These are phyloP conservation scores for Candida arabinofermentans DNA, from an alignment of 805 yeast genomes.

Conservation along the genomic window DNA sequence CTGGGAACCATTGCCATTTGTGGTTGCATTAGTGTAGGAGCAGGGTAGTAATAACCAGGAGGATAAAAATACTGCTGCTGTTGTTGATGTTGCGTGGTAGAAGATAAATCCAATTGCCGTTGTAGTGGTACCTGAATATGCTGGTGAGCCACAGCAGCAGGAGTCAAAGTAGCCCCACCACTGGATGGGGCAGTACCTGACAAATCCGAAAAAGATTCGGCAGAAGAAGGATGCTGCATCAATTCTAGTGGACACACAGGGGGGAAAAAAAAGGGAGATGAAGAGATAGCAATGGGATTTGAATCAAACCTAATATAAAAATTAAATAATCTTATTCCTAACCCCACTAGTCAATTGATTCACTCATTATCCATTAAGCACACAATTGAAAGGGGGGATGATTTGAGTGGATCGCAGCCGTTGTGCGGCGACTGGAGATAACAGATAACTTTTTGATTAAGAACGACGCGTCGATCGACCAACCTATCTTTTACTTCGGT, in stretches of 20 bases:
- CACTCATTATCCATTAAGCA: no score
- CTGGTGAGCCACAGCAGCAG: not conserved
- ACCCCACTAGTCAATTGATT: no score
- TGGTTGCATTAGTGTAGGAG: not conserved
- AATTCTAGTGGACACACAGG: no score
- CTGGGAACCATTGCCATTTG: not conserved
- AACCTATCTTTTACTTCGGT: not conserved
- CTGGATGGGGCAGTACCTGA: not conserved
- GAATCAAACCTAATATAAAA: no score
- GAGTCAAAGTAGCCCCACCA: no score
- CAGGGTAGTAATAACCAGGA: not conserved
- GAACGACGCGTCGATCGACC: not conserved
- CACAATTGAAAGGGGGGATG: no score
- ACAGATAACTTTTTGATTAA: no score
- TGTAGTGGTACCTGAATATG: not conserved
- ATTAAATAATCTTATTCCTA: no score
- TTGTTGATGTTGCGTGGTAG: not conserved
- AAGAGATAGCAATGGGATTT: no score
- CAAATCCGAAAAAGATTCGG: not conserved
- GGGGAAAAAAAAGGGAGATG: no score
- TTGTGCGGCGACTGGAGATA: no score
- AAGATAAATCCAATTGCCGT: no score
- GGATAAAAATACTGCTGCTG: slow-evolving; percentile 1
- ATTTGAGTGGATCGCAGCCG: not conserved
- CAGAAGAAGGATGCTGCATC: not conserved